Evolutionary conservation across 768 basidiomycete genomes (phyloP).

Genomic region (Kwoniella bestiolae): DNA sequence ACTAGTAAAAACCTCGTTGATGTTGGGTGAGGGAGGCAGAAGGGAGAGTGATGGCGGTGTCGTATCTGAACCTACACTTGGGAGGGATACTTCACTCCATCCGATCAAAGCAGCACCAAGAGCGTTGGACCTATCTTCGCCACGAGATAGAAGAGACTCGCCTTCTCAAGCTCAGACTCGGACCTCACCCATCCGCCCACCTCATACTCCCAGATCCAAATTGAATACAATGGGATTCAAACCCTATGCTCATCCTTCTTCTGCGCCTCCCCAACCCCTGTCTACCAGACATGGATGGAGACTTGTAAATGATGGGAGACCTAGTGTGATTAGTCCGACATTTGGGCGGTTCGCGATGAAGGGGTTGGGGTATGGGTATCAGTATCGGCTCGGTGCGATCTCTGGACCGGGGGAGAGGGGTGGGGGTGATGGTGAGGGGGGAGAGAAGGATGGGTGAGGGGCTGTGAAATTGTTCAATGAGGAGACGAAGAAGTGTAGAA

Average conservation of each 20-base stretch:
- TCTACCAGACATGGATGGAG: background rate
- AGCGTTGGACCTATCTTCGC: constrained; percentile 1
- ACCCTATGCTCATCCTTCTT: constrained; percentile 10
- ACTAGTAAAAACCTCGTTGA: background rate
- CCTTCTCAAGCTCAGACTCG: background rate
- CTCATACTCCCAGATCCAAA: background rate
- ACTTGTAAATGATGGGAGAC: background rate
- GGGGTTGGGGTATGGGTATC: background rate
- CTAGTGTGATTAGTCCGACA: constrained; percentile 8
- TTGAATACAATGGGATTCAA: constrained; percentile 12
- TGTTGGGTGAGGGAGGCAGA: background rate
- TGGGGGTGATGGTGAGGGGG: background rate
- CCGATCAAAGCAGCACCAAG: background rate
- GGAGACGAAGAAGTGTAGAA: background rate
- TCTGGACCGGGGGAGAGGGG: background rate
- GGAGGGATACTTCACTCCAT: background rate
- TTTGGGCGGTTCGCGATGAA: background rate
- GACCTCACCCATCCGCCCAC: background rate
- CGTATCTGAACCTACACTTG: background rate
- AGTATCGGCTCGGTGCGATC: no score
- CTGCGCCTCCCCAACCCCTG: background rate
- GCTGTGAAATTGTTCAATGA: no score
- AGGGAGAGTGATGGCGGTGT: background rate
- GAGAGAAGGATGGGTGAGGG: background rate
- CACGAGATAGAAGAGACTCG: background rate